Percentiles rank a stretch among this genome's conserved stretches.
phyloP scores from a whole-genome alignment of 2,329 filamentous ascomycete genomes.

The Cladosporium phlei region DNA sequence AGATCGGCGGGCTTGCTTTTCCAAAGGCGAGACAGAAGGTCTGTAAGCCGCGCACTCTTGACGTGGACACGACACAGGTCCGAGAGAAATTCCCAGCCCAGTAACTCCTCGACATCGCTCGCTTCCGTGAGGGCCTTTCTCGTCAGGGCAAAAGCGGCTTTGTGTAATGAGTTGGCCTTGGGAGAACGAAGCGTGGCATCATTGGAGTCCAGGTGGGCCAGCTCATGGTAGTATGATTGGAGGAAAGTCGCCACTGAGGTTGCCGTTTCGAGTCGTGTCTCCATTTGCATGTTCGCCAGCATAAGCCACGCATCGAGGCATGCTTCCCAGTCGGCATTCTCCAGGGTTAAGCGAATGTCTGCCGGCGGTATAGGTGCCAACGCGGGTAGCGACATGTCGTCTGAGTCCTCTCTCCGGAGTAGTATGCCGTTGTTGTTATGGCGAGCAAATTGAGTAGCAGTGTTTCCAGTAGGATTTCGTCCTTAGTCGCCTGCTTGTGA shows the following conservation, averaged over 20 bases:
- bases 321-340: conserved; percentile 67
- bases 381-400: conserved; percentile 54
- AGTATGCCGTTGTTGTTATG: neutral
- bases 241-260: conserved; percentile 58
- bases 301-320: conserved; percentile 73
- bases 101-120: conserved; percentile 41
- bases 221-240: conserved; percentile 59
- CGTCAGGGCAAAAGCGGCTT: conserved; percentile 60
- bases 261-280: neutral
- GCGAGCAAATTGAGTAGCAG: no score
- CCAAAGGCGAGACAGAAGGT: conserved; percentile 49
- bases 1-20: conserved; percentile 46
- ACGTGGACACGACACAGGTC: conserved; percentile 63
- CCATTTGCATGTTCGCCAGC: conserved; percentile 47
- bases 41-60: conserved; percentile 53
- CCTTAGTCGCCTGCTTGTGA: no score
- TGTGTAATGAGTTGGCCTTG: conserved; percentile 52
- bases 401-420: neutral
- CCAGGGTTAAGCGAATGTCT: conserved; percentile 61
- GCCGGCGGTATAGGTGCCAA: conserved; percentile 73
- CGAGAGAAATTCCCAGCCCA: conserved; percentile 65
- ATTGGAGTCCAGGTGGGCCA: conserved; percentile 28
- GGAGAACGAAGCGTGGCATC: conserved; percentile 26
- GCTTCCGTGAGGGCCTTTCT: conserved; percentile 18
- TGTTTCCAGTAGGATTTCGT: no score